Base-by-base conservation (phyloP, 169 alveolate species). In the Sarcocystis neurona region DNA sequence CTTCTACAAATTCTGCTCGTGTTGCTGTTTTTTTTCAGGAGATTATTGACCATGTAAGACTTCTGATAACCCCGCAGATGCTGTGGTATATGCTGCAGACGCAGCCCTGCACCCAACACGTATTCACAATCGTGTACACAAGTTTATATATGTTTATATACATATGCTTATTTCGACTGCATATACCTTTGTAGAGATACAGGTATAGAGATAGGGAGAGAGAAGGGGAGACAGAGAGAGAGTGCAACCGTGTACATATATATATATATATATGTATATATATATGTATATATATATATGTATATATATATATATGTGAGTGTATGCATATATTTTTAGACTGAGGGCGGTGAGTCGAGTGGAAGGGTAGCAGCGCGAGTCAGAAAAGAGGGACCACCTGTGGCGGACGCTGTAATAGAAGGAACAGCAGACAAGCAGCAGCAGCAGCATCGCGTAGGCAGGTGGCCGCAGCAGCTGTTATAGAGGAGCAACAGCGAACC, bases 1-100 rank as follows among this genome's bases (percentile, higher is more conserved):
- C 1, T 12, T 34, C 41, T 60, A 63, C 41, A 27, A 37, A n/a
- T 60, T 43, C 41, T 32, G 87, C 87, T 0, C 2, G 87, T 18
- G 87, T 79, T 39, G n/a, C 87, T 39, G 53, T 79, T 37, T 79
- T 79, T 75, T 79, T 79, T 39, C 87, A 79, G 20, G 87, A 79
- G 53, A 79, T 79, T 30, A 47, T 50, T 20, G 87, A 79, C 75
- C 70, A 44, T 18, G 87, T 79, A 84, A 12, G 87, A 20, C 20
- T 53, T 20, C 10, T 53, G 63, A 20, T 12, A 20, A 53, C 30
- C 30, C 30, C 10, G 20, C 63, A 53, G 63, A 20, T 10, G 63
- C 10, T 12, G 63, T 12, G 63, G 63, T 53, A 12, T 20, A 12
- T 10, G 63, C 63, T 53, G 30, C 63, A 12, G 20, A 12, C 20